These are phyloP conservation scores for Cornus florida DNA, from an alignment of 148 eudicot species.

Conservation along the genomic window DNA sequence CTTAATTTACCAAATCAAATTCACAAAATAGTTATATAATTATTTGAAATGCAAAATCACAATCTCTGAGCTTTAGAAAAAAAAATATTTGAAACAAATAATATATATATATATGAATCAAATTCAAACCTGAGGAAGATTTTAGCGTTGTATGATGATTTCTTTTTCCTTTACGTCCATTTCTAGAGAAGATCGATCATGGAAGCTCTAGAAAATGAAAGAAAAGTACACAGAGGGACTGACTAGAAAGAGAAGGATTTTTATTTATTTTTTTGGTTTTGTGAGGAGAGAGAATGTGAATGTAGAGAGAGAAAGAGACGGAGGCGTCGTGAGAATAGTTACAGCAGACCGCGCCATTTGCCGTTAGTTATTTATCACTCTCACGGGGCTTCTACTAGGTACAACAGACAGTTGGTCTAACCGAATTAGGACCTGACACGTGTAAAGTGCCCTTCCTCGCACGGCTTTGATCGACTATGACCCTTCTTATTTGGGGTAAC, in stretches of 20 bases:
- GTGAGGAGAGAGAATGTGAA: background rate
- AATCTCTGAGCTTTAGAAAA: too few species aligned
- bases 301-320: background rate
- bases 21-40: background rate
- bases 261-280: too few species aligned
- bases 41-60: too few species aligned
- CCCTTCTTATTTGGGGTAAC: background rate
- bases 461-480: background rate
- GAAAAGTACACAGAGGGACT: too few species aligned
- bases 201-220: background rate
- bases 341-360: conserved; percentile 32
- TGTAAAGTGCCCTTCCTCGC: background rate
- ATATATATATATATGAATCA: background rate
- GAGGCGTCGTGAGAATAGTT: background rate
- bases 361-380: conserved; percentile 43
- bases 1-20: background rate
- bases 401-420: background rate
- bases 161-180: background rate
- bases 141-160: background rate
- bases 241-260: too few species aligned
- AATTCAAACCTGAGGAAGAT: background rate
- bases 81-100: background rate
- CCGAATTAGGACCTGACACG: background rate
- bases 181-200: background rate
- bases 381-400: conserved; percentile 29